Evolutionary conservation across 345 rosid genomes (phyloP).

Genomic region (Firmiana major): DNA sequence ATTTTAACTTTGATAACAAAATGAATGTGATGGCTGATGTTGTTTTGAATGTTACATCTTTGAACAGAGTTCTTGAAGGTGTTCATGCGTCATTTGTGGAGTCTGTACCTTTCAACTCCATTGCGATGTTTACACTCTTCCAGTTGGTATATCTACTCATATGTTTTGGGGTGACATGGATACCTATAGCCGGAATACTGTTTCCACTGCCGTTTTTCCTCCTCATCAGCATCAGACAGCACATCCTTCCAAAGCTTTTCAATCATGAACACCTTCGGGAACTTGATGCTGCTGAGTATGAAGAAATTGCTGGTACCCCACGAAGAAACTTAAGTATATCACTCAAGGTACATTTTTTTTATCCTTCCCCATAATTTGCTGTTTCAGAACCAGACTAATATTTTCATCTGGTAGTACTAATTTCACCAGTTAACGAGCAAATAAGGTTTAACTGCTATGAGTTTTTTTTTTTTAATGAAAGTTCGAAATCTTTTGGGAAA

Average conservation of each 20-base stretch:
- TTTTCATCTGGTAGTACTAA: background rate
- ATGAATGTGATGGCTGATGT: background rate
- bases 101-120: constrained; percentile 60
- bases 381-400: background rate
- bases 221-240: constrained; percentile 59
- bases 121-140: constrained; percentile 59
- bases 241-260: constrained; percentile 61
- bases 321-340: constrained; percentile 42
- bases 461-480: background rate
- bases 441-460: background rate
- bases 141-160: constrained; percentile 55
- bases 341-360: constrained; percentile 34
- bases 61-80: constrained; percentile 62
- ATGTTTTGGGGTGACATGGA: constrained; percentile 77
- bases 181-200: constrained; percentile 67
- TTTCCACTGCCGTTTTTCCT: constrained; percentile 74
- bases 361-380: background rate
- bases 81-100: constrained; percentile 72
- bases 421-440: background rate
- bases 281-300: constrained; percentile 72
- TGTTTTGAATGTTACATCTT: background rate
- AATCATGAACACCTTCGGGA: constrained; percentile 54
- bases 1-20: background rate
- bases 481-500: background rate
- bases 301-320: constrained; percentile 60